A percentile compares a stretch with the other conserved stretches of the same genome.
phyloP scores from a whole-genome alignment of 176 grass and related monocot species.

The Thalia dealbata region DNA sequence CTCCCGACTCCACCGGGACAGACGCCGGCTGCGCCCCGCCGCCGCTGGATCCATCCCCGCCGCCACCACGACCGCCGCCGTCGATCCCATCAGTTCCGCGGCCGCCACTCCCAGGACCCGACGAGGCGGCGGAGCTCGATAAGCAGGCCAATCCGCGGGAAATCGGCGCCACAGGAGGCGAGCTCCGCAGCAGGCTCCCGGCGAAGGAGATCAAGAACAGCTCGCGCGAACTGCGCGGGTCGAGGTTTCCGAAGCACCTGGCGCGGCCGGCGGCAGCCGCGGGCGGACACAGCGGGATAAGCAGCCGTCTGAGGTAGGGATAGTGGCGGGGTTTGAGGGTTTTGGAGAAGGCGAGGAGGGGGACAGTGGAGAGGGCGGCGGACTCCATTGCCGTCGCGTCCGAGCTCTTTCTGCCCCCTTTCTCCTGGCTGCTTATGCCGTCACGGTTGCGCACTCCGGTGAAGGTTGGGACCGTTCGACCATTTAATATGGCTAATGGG shows the following conservation, averaged over 20 bases:
- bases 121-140: conserved; percentile 46
- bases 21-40: conserved; percentile 28
- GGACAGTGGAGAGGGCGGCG: conserved; percentile 31
- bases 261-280: background rate
- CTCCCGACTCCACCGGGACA: conserved; percentile 28
- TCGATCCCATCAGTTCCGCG: conserved; percentile 31
- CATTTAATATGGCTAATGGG: background rate
- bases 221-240: conserved; percentile 24
- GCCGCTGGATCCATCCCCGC: conserved; percentile 23
- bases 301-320: conserved; percentile 19
- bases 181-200: conserved; percentile 35
- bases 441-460: background rate
- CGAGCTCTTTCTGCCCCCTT: background rate
- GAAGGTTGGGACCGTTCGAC: background rate
- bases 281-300: background rate
- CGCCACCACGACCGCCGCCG: conserved; percentile 24
- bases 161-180: conserved; percentile 13
- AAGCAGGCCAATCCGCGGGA: conserved; percentile 60
- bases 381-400: conserved; percentile 40
- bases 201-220: conserved; percentile 52
- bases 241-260: conserved; percentile 20
- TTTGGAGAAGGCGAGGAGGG: conserved; percentile 69
- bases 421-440: background rate
- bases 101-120: conserved; percentile 17
- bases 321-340: conserved; percentile 36